These are phyloP conservation scores for Penicillium pancosmium DNA, from an alignment of 495 filamentous ascomycete species.

Conservation along the genomic window DNA sequence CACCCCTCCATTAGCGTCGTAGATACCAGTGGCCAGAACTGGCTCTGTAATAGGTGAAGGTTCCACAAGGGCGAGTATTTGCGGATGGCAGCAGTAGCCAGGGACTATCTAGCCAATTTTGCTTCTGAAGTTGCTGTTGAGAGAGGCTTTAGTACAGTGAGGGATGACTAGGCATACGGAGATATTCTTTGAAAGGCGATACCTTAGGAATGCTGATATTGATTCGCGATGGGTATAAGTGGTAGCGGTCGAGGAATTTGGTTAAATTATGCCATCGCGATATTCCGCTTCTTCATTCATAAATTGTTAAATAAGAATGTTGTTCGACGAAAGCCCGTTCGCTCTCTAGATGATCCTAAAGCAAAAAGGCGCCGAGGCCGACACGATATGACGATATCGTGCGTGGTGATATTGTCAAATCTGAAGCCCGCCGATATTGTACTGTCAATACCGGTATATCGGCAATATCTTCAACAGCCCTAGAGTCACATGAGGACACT, in stretches of 20 bases:
- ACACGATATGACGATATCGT: too few species aligned
- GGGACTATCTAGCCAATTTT: slow-evolving; percentile 15
- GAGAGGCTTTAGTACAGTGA: not conserved
- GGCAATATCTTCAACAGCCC: too few species aligned
- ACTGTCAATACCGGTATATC: not conserved
- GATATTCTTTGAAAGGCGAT: slow-evolving; percentile 15
- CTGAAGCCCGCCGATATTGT: too few species aligned
- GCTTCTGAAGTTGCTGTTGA: slow-evolving; percentile 8
- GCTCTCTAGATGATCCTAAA: too few species aligned
- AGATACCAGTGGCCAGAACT: not conserved
- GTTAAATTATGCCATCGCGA: slow-evolving; percentile 2
- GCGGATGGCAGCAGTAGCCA: slow-evolving; percentile 15
- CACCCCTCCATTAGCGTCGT: not conserved
- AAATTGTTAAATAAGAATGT: too few species aligned
- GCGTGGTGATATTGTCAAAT: too few species aligned
- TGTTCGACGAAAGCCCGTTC: too few species aligned
- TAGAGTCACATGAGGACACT: too few species aligned
- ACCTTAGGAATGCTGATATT: slow-evolving; percentile 17
- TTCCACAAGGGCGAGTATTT: slow-evolving; percentile 9
- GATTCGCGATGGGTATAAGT: slow-evolving; percentile 8
- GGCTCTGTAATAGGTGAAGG: slow-evolving; percentile 18
- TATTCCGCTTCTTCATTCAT: not conserved
- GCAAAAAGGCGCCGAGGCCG: too few species aligned
- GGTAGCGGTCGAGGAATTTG: not conserved
- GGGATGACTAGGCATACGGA: slow-evolving; percentile 15